phyloP scores from a whole-genome alignment of 148 eudicot genomes.

The Nyssa sinensis region DNA sequence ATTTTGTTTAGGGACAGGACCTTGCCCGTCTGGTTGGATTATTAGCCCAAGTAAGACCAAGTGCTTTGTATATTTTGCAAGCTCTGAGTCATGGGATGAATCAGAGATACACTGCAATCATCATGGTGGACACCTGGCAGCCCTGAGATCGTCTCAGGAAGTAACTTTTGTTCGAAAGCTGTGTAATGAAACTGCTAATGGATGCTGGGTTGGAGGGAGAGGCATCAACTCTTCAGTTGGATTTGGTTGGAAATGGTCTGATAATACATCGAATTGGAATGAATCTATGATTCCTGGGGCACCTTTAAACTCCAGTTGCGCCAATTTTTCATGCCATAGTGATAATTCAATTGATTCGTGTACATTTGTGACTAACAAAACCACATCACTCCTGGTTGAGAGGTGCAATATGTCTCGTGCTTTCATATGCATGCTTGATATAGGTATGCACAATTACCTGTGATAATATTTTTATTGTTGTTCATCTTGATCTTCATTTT shows the following conservation, averaged over 20 bases:
- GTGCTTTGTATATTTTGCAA: conserved; percentile 42
- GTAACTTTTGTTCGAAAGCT: conserved; percentile 46
- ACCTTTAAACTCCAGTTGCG: conserved; percentile 34
- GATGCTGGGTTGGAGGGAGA: conserved; percentile 88
- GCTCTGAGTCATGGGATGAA: conserved; percentile 51
- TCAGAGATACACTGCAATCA: conserved; percentile 52
- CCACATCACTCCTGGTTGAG: conserved; percentile 35
- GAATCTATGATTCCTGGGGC: conserved; percentile 30
- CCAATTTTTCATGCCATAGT: conserved; percentile 41
- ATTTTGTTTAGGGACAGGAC: conserved; percentile 30
- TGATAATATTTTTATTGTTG: neutral
- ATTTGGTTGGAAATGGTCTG: conserved; percentile 64
- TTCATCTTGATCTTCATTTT: neutral
- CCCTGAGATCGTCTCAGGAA: conserved; percentile 51
- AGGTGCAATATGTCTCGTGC: conserved; percentile 56
- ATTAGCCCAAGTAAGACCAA: conserved; percentile 40
- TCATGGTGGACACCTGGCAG: conserved; percentile 58
- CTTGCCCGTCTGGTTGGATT: conserved; percentile 56
- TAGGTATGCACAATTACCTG: conserved; percentile 32
- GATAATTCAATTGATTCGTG: conserved; percentile 37
- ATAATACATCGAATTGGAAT: conserved; percentile 47
- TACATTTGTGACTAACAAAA: conserved; percentile 42
- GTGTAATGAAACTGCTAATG: conserved; percentile 44
- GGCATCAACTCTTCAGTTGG: conserved; percentile 26
- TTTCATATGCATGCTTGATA: conserved; percentile 60